A percentile compares a stretch with the other conserved stretches of the same genome.
These are phyloP conservation scores for Asterochloris sp. DNA, from an alignment of 139 green algal genomes.

Conservation along the genomic window DNA sequence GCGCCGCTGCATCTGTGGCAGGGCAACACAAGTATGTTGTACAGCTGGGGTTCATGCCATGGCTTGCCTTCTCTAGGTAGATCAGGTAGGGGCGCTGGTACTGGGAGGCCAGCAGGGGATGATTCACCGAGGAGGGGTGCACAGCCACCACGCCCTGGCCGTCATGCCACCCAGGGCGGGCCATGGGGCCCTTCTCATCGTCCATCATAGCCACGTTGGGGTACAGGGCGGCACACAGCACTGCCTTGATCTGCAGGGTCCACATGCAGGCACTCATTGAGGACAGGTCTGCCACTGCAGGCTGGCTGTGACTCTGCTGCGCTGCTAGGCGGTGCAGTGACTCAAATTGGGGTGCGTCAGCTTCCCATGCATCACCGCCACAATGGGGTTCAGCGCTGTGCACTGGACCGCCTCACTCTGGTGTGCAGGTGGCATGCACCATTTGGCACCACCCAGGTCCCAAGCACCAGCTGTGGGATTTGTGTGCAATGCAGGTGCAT, in stretches of 20 bases:
- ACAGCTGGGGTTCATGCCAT: neutral
- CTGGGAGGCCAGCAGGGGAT: conserved; percentile 36
- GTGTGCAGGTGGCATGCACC: too few relatives aligned
- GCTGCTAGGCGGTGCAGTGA: neutral
- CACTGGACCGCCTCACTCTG: neutral
- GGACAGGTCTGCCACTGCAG: neutral
- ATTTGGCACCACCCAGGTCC: too few relatives aligned
- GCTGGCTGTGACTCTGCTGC: neutral
- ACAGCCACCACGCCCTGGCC: conserved; percentile 53
- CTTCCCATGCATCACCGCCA: neutral
- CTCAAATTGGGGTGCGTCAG: neutral
- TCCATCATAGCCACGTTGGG: conserved; percentile 81
- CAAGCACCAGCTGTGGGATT: too few relatives aligned
- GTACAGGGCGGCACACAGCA: conserved; percentile 80
- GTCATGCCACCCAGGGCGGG: conserved; percentile 50
- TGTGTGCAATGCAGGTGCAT: too few relatives aligned
- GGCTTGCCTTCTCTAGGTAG: conserved; percentile 79
- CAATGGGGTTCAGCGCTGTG: neutral
- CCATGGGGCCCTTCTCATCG: conserved; percentile 28
- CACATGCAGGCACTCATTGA: neutral
- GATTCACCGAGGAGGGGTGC: conserved; percentile 64
- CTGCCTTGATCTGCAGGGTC: conserved; percentile 64
- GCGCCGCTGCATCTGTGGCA: too few relatives aligned
- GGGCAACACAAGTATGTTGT: too few relatives aligned
- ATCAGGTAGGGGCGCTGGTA: conserved; percentile 69